Evolutionary conservation across 2,329 filamentous ascomycete genomes (phyloP), one percentile per base, ranked within the genome.

Genomic region (Talaromyces atroroseus): DNA sequence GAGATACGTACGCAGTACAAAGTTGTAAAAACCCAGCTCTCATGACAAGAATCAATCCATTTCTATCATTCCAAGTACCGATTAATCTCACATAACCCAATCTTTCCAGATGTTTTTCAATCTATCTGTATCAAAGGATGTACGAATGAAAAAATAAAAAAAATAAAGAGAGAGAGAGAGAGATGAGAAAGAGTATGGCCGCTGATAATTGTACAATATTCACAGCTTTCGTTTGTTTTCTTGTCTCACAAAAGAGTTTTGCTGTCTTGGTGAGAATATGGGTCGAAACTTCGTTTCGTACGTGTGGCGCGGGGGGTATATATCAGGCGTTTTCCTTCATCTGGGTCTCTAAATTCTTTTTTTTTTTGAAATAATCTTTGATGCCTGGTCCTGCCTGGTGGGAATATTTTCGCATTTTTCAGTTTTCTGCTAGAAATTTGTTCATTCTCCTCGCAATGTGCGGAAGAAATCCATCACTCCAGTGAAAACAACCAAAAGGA

Each of bases 391-490:
- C 8, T 21, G n/a, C 38, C 16, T n/a, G 24, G 24, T 40, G 36
- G 36, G 12, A 7, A 40, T 40, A 3, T 16, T 5, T 26, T n/a
- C n/a, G n/a, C 24, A 20, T n/a, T 23, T 34, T 40, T 58, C 21
- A 23, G n/a, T n/a, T n/a, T n/a, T n/a, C n/a, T n/a, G n/a, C n/a
- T n/a, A n/a, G n/a, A n/a, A n/a, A n/a, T n/a, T n/a, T 23, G 21
- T 16, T 62, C 64, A 67, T 53, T 77, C 76, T 11, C 69, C 77
- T 59, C 82, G 78, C 73, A 84, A 82, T 65, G 83, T 84, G 66
- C 90, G 84, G 86, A 96, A 96, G 73, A 95, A 95, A 72, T 96
- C 92, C 73, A 78, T 79, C 23, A 79, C 73, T 38, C 70, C 70
- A 16, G 76, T 79, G 65, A 77, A 79, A 5, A 79, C 76, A 34